A percentile compares a stretch with the other conserved stretches of the same genome.
phyloP scores from a whole-genome alignment of 345 rosid genomes.

The Salix koriyanagi region DNA sequence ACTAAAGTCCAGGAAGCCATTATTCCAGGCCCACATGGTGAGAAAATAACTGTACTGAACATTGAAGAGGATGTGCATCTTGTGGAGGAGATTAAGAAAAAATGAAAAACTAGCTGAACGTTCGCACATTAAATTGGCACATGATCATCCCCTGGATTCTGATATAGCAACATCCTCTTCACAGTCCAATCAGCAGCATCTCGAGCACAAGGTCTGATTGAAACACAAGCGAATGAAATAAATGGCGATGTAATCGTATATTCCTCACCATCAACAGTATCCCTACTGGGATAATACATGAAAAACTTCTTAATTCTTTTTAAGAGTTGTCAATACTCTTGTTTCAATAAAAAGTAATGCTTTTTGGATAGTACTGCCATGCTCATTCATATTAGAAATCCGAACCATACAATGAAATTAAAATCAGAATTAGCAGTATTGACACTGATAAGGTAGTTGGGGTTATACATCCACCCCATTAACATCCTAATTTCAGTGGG shows the following conservation, averaged over 20 bases:
- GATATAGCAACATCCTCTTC: slow-evolving; percentile 23
- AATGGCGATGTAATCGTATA: background rate
- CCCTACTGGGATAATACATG: background rate
- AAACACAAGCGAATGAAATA: slow-evolving; percentile 4
- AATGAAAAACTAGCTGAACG: slow-evolving; percentile 20
- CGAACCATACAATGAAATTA: background rate
- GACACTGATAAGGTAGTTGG: no score
- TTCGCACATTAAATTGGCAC: slow-evolving; percentile 20
- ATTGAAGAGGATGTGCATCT: slow-evolving; percentile 53
- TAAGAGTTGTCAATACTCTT: background rate
- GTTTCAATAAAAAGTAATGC: slow-evolving; percentile 3
- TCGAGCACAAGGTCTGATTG: slow-evolving; percentile 30
- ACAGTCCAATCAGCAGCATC: slow-evolving; percentile 24
- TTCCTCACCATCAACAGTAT: background rate
- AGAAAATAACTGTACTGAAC: slow-evolving; percentile 29
- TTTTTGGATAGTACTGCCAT: background rate
- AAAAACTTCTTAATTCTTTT: background rate
- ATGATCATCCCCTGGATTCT: slow-evolving; percentile 18
- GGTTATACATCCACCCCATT: background rate
- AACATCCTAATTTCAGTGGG: background rate
- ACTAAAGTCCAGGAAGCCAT: slow-evolving; percentile 48
- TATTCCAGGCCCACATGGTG: slow-evolving; percentile 49
- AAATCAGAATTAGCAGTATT: background rate
- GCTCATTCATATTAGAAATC: background rate
- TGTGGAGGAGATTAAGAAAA: slow-evolving; percentile 38